Evolutionary conservation across 2,329 filamentous ascomycete genomes (phyloP).

Genomic region (Aureobasidium leucospermi): DNA sequence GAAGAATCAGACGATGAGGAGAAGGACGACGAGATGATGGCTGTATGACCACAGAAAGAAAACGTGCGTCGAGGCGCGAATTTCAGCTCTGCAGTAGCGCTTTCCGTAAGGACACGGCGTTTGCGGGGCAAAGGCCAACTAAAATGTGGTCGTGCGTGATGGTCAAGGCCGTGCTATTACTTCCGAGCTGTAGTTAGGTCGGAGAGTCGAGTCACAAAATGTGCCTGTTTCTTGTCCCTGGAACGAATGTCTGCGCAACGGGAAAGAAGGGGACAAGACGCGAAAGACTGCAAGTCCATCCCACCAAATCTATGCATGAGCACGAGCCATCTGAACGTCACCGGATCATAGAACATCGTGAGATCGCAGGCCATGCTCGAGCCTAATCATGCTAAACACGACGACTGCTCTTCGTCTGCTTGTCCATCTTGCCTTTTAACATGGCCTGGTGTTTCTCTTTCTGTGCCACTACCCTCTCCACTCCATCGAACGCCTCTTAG

Average conservation of each 20-base stretch:
- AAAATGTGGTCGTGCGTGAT: not conserved
- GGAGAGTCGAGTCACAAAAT: not conserved
- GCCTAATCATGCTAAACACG: not conserved
- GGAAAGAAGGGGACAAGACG: not conserved
- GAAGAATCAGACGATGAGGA: not conserved
- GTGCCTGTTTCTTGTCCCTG: not conserved
- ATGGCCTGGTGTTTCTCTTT: no score
- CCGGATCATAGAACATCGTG: not conserved
- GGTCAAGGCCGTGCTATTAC: not conserved
- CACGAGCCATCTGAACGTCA: conserved; percentile 8
- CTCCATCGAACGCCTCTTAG: not conserved
- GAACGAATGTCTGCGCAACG: not conserved
- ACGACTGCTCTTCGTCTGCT: not conserved
- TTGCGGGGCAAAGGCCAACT: not conserved
- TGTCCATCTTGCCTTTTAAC: not conserved
- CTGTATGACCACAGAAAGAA: conserved; percentile 12
- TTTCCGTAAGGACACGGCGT: not conserved
- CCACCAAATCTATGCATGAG: conserved; percentile 1
- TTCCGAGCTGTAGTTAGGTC: not conserved
- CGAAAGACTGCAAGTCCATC: conserved; percentile 1
- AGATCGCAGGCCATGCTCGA: not conserved
- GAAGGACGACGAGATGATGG: not conserved
- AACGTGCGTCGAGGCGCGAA: conserved; percentile 8
- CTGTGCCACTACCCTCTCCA: not conserved
- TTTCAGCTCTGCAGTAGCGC: conserved; percentile 4